A percentile compares a stretch with the other conserved stretches of the same genome.
Evolutionary conservation across 1,284 basidiomycete genomes (phyloP).

Genomic region (Puccinia horiana): DNA sequence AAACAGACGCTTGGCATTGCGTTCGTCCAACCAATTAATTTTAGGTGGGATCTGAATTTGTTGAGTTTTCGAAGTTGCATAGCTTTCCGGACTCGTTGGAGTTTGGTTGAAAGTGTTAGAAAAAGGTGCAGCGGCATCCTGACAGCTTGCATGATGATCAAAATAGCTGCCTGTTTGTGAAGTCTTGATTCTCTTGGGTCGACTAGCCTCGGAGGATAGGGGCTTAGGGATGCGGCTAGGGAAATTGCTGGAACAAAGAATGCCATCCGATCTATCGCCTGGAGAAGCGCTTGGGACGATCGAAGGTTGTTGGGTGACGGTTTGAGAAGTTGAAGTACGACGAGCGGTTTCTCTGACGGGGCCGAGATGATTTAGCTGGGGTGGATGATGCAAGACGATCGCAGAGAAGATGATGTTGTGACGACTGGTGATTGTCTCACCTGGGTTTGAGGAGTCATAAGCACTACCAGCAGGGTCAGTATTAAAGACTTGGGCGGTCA

Average conservation of each 20-base stretch:
- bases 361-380: not conserved
- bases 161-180: not conserved
- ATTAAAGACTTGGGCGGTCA: slow-evolving; percentile 25
- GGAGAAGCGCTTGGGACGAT: not conserved
- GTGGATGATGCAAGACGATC: slow-evolving; percentile 27
- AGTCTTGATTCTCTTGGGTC: slow-evolving; percentile 19
- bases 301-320: not conserved
- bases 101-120: not conserved
- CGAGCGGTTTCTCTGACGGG: not conserved
- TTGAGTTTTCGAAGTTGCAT: not conserved
- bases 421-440: not conserved
- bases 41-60: not conserved
- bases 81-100: not conserved
- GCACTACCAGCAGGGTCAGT: not conserved
- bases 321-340: not conserved
- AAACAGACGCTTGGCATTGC: slow-evolving; percentile 25
- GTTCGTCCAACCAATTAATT: slow-evolving; percentile 16
- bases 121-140: not conserved
- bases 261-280: not conserved
- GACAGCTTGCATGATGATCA: not conserved
- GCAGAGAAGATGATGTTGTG: slow-evolving; percentile 37
- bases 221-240: not conserved
- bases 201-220: slow-evolving; percentile 1
- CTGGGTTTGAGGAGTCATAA: not conserved
- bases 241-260: not conserved